phyloP scores from a whole-genome alignment of 2,329 filamentous ascomycete species.

The Cordyceps militaris region DNA sequence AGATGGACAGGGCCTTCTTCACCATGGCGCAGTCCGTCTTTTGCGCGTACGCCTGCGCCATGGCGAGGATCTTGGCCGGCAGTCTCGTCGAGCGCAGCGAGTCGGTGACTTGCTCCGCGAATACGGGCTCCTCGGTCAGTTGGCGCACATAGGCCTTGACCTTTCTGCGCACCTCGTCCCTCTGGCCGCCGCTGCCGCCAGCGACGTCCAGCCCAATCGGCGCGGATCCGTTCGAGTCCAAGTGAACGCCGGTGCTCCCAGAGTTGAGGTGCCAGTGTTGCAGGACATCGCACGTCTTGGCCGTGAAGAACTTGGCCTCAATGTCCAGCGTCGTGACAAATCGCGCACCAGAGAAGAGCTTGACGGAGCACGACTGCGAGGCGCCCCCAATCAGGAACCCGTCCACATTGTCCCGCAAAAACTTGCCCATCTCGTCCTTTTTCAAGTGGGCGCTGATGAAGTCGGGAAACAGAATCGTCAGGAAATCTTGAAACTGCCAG shows the following conservation, averaged over 20 bases:
- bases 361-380: conserved; percentile 35
- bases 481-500: conserved; percentile 53
- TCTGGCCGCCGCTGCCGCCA: conserved; percentile 29
- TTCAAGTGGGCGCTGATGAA: conserved; percentile 45
- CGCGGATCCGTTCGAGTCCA: conserved; percentile 36
- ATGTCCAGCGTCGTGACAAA: conserved; percentile 41
- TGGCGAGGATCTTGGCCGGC: conserved; percentile 38
- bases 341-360: conserved; percentile 40
- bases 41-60: conserved; percentile 42
- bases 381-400: conserved; percentile 35
- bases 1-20: conserved; percentile 45
- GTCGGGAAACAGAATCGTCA: conserved; percentile 43
- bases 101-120: conserved; percentile 45
- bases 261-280: conserved; percentile 44
- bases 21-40: conserved; percentile 43
- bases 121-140: conserved; percentile 40
- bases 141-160: conserved; percentile 43
- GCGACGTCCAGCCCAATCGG: conserved; percentile 45
- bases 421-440: conserved; percentile 42
- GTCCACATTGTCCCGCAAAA: conserved; percentile 43
- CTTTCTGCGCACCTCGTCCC: conserved; percentile 39
- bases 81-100: conserved; percentile 37
- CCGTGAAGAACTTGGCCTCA: conserved; percentile 45
- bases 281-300: conserved; percentile 39
- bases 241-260: conserved; percentile 30